Base-by-base conservation (phyloP, 192 early-diverging fungal genomes). In the Gamsiella multidivaricata region DNA sequence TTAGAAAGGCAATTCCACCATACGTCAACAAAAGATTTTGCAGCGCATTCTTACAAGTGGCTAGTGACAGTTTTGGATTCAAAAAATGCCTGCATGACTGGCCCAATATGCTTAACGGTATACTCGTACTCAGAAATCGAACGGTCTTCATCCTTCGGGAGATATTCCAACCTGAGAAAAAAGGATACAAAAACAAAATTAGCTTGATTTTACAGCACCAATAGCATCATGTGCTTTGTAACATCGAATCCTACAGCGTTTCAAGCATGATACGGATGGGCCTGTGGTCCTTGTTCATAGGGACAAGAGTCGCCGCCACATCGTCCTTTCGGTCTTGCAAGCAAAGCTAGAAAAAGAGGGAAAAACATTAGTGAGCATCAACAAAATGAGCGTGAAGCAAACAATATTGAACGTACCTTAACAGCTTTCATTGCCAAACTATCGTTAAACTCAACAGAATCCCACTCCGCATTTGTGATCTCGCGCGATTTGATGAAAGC, bases 51-150 rank as follows among this genome's bases (percentile, higher is more conserved):
- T 65, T 65, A 65, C 62, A 65, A 65, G 51, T 65, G 62, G n/a
- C 50, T 54, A 51, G 62, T 65, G 51, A 54, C 62, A n/a, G 26
- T 54, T 41, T 53, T 65, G 20, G 62, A 65, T 28, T 65, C 29
- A 43, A 65, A 65, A 41, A 65, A 54, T 42, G 51, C 62, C 26
- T 65, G 62, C 62, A 65, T 52, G 32, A 65, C 51, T 54, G 34
- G 62, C 37, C 51, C 51, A 53, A 65, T 65, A 55, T 65, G n/a
- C 41, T 65, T 65, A 53, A 65, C 53, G 22, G 63, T 55, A 52
- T 51, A 42, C 36, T 64, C 61, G 18, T 55, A 65, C 39, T 55
- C 63, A 20, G 63, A 65, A 45, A 65, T 46, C 23, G 41, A 65
- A 46, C 41, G 63, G 52, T 45, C 53, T 46, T 55, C 63, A 46